phyloP scores from a whole-genome alignment of 2,329 filamentous ascomycete genomes.

The Ceratocystis albifundus region DNA sequence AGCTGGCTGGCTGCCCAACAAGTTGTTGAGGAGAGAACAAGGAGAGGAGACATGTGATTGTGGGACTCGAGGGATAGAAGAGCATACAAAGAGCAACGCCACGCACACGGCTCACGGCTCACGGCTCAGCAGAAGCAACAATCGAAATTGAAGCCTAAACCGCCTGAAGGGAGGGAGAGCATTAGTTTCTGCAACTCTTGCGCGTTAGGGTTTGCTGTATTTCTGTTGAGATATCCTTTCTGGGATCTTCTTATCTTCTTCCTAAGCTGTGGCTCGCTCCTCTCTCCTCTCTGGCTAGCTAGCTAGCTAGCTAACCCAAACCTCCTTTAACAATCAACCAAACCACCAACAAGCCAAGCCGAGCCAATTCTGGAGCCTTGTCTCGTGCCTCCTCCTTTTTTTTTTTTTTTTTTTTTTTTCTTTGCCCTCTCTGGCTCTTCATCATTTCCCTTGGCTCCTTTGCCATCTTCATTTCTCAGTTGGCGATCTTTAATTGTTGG shows the following conservation, averaged over 20 bases:
- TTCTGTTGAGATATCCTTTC: neutral
- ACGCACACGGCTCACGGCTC: no score
- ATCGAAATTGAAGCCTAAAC: neutral
- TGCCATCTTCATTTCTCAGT: neutral
- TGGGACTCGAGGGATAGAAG: neutral
- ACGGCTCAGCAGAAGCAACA: neutral
- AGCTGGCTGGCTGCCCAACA: neutral
- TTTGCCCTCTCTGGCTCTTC: neutral
- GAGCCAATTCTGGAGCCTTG: conserved; percentile 5
- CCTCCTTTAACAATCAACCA: no score
- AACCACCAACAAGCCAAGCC: conserved; percentile 7
- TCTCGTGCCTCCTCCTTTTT: conserved; percentile 9
- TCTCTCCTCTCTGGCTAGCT: no score
- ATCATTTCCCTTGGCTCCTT: neutral
- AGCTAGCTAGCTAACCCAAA: no score
- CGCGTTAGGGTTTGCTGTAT: neutral
- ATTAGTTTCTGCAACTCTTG: neutral
- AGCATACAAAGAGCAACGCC: neutral
- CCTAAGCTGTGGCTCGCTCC: no score
- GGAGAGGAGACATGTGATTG: conserved; percentile 7
- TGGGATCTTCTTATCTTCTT: conserved; percentile 6
- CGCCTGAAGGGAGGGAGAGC: neutral
- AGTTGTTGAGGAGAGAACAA: neutral
- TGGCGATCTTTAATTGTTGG: neutral
- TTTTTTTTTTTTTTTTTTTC: no score